Evolutionary conservation across 352 stramenopile genomes (phyloP).

Genomic region (Globisporangium yorkense): DNA sequence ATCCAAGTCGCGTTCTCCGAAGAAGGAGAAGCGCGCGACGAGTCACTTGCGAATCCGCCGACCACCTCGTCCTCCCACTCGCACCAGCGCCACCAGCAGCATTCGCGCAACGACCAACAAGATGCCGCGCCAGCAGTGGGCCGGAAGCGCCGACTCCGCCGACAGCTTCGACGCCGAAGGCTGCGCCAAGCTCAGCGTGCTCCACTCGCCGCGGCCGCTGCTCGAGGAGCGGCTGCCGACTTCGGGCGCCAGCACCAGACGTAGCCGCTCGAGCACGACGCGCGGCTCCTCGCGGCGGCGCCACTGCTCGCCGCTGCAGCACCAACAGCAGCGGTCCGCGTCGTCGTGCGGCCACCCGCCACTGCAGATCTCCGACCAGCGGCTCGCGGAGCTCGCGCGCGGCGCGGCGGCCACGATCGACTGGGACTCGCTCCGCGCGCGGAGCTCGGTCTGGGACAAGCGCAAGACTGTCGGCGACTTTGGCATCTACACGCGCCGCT

Average conservation of each 20-base stretch:
- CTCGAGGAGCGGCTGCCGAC: slow-evolving; percentile 6
- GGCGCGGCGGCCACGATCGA: slow-evolving; percentile 4
- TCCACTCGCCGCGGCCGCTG: slow-evolving; percentile 6
- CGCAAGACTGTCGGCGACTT: slow-evolving; percentile 15
- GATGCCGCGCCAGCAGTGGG: background rate
- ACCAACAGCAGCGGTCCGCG: background rate
- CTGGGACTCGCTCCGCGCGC: slow-evolving; percentile 12
- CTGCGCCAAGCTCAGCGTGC: slow-evolving; percentile 4
- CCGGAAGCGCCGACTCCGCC: background rate
- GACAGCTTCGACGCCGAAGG: background rate
- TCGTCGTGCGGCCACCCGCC: background rate
- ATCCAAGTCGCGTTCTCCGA: no score
- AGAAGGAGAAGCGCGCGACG: no score
- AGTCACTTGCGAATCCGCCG: no score
- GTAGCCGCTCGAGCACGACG: background rate
- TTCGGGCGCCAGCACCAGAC: background rate
- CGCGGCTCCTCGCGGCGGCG: background rate
- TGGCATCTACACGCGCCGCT: slow-evolving; percentile 16
- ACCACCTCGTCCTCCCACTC: no score
- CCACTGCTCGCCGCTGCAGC: background rate
- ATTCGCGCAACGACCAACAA: no score
- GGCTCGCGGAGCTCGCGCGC: slow-evolving; percentile 2
- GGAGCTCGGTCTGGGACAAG: slow-evolving; percentile 15
- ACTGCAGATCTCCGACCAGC: slow-evolving; percentile 9
- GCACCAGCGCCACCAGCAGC: no score